Evolutionary conservation across 2,329 filamentous ascomycete genomes (phyloP), one percentile per base, ranked within the genome.

Genomic region (Ophiostoma quercus): DNA sequence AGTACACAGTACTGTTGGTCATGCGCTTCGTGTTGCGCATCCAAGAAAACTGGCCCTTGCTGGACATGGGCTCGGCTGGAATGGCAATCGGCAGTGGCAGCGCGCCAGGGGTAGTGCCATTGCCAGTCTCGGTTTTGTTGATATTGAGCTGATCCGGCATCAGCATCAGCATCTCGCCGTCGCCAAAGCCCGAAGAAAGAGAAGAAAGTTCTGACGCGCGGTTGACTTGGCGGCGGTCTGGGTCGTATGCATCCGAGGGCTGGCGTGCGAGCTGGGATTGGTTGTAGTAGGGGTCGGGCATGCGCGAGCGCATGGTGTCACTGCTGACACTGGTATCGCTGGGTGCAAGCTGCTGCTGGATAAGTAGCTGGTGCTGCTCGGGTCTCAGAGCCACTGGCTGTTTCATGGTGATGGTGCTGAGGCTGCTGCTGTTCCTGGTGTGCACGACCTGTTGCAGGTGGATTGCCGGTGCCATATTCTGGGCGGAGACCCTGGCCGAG

Each of bases 161-260:
- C 41, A 86, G 81, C 68, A 70, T 19, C 62, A 69, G 39, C 37
- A 88, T 85, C 63, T 88, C 84, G 32, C 83, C 85, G 74, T 89
- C 87, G 22, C 87, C 87, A 72, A 89, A 89, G 7, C 87, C 87
- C 0, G 87, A 89, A 0, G 87, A 89, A 3, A 89, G 79, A 0
- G 87, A 89, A 0, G 87, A 88, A 41, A 87, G 74, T 66, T 83
- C 82, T 71, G 84, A 87, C 3, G 78, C 75, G 8, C 82, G 80
- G 41, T 82, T 80, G 2, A 77, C 77, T 70, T 78, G 77, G 43
- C 78, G 76, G 39, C 75, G 76, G 4, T 74, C 67, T 16, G 78
- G 76, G 25, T 79, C 76, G 71, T 80, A 80, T 2, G 77, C 78
- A 16, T 78, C 75, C 0, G 79, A 77, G 0, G 78, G 77, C 68